A percentile compares a stretch with the other conserved stretches of the same genome.
phyloP scores from a whole-genome alignment of 192 early-diverging fungal genomes.

The Phlyctochytrium arcticum region DNA sequence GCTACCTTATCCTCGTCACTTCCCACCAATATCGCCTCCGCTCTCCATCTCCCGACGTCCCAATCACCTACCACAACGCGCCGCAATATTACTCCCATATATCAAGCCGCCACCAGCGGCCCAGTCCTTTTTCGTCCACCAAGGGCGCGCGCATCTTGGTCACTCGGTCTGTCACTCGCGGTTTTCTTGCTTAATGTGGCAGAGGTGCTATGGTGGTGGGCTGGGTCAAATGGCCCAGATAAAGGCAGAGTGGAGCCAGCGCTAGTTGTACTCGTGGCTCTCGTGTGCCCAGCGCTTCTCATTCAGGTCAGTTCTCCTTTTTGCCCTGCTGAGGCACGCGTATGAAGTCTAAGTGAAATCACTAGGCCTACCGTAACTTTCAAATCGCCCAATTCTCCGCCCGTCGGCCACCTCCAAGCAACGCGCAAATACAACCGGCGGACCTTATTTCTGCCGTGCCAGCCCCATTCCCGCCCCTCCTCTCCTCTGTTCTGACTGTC shows the following conservation, averaged over 20 bases:
- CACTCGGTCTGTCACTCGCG: not conserved
- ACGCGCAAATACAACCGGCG: not conserved
- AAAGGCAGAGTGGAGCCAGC: not conserved
- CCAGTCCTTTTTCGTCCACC: no score
- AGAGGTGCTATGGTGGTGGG: conserved; percentile 1
- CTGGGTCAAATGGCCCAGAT: not conserved
- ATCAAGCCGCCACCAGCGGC: no score
- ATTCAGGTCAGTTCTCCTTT: not conserved
- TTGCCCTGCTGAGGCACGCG: not conserved
- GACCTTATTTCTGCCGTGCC: not conserved
- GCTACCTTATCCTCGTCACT: not conserved
- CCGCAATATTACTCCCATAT: no score
- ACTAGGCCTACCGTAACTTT: not conserved
- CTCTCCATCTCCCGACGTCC: not conserved
- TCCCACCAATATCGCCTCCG: not conserved
- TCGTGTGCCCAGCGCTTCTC: conserved; percentile 1
- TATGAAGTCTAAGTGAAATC: not conserved
- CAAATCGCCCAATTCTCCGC: not conserved
- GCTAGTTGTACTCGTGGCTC: not conserved
- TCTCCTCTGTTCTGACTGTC: not conserved
- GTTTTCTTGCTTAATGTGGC: not conserved
- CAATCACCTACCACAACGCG: no score
- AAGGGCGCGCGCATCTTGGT: no score
- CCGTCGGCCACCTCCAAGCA: not conserved
- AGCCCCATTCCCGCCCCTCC: not conserved